Conservation (phyloP, 495 filamentous ascomycete genomes). For the Penicillium paxilli region DNA sequence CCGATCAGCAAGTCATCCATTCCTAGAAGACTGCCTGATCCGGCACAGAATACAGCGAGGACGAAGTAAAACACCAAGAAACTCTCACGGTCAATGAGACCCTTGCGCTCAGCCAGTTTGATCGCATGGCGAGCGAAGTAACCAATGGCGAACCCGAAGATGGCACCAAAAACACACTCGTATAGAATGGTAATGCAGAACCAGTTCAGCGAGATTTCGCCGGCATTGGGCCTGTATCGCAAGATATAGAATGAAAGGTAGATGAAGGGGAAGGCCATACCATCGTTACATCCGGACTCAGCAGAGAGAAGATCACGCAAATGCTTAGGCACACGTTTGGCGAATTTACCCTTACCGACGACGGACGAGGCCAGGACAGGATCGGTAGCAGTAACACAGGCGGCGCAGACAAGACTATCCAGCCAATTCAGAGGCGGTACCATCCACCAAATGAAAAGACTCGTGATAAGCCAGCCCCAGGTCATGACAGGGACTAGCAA, state of each 20-base stretch:
- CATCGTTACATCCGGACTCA: constrained; percentile 98
- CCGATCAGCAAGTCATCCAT: constrained; percentile 97
- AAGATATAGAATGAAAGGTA: constrained; percentile 90
- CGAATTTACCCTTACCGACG: constrained; percentile 98
- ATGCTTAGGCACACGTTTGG: constrained; percentile 95
- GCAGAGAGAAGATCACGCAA: constrained; percentile 92
- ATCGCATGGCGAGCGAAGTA: constrained; percentile 89
- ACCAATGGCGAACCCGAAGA: constrained; percentile 86
- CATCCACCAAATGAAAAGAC: constrained; percentile 97
- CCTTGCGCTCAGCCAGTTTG: constrained; percentile 80
- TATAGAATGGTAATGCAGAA: constrained; percentile 90
- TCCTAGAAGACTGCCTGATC: constrained; percentile 87
- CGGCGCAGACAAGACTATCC: constrained; percentile 80
- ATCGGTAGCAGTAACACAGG: constrained; percentile 97
- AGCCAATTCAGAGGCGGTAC: constrained; percentile 80
- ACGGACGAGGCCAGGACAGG: constrained; percentile 97
- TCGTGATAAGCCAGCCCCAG: constrained; percentile 92
- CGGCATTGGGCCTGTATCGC: constrained; percentile 66
- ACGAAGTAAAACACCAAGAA: constrained; percentile 99
- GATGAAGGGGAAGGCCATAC: constrained; percentile 99
- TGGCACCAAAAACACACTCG: constrained; percentile 90
- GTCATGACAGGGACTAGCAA: constrained; percentile 96
- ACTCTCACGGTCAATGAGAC: constrained; percentile 92
- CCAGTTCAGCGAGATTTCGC: constrained; percentile 79
- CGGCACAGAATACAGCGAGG: constrained; percentile 93